Base-by-base conservation (phyloP, 352 stramenopile genomes). In the Pythium volutum region DNA sequence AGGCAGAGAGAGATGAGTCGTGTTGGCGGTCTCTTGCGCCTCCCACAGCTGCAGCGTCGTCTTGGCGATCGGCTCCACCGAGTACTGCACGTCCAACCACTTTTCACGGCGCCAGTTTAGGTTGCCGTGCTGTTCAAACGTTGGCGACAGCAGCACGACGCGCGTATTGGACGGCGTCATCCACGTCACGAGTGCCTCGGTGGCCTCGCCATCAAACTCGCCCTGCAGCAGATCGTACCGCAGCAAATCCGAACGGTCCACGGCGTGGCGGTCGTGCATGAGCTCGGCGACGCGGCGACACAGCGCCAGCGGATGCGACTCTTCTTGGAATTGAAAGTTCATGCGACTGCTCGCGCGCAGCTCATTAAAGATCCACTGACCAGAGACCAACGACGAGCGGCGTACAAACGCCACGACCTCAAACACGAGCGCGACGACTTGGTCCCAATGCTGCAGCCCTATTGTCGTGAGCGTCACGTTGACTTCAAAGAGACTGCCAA, bases 51-150 rank as follows among this genome's bases (percentile, higher is more conserved):
- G 25, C 2, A 84, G 51, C 7, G 67, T 51, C 25, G 31, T 23
- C 0, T 54, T n/a, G 9, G 68, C 26, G 43, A 95, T 88, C 34
- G 59, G 12, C 38, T 61, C 55, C 3, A 68, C 22, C 3, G 57
- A 65, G 63, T 93, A 92, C 55, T 79, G 74, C 33, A 78, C 73
- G 10, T 74, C 77, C 50, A 92, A 76, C 81, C 84, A 93, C 6
- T 55, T 63, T 66, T 93, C 86, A 7, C 23, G 27, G 11, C 45
- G 47, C 67, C 67, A 74, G 10, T n/a, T 20, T 12, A 29, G 8
- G 3, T 22, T 47, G 12, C 38, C 60, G 12, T 27, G n/a, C 0
- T 39, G 29, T 16, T 63, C 60, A 61, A 84, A 86, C 10, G 71
- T 66, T 45, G 81, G 76, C 6, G 81, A 87, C 10, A 88, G 29